A percentile compares a stretch with the other conserved stretches of the same genome.
These are phyloP conservation scores for Achaetomiella virescens DNA, from an alignment of 495 filamentous ascomycete genomes.

Conservation along the genomic window DNA sequence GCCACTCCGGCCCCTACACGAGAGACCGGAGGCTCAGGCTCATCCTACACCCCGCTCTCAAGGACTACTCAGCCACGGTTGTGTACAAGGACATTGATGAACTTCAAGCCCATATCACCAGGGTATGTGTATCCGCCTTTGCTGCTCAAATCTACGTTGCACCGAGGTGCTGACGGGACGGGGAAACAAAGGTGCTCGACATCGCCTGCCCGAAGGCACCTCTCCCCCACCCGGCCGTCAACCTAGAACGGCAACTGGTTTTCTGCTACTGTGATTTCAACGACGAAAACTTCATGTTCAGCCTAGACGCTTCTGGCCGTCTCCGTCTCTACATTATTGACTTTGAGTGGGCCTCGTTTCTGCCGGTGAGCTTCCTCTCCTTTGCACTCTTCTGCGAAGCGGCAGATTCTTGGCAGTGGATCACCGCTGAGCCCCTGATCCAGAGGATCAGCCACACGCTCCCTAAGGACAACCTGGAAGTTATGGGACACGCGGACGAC, in stretches of 20 bases:
- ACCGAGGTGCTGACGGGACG: too few relatives aligned
- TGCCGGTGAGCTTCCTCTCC: neutral
- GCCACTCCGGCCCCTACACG: neutral
- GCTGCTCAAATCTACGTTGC: too few relatives aligned
- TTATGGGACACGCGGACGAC: too few relatives aligned
- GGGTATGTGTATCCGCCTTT: too few relatives aligned
- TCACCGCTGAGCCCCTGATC: neutral
- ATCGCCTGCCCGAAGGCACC: too few relatives aligned
- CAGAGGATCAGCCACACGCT: neutral
- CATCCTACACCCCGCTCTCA: neutral
- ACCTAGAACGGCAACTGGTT: neutral
- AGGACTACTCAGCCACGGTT: neutral
- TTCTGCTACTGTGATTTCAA: neutral
- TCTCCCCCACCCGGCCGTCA: too few relatives aligned
- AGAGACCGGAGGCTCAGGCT: neutral
- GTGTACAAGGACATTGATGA: neutral
- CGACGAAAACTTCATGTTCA: conserved; percentile 3
- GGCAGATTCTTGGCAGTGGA: too few relatives aligned
- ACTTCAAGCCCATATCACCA: neutral
- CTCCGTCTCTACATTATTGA: neutral
- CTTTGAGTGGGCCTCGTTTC: conserved; percentile 3
- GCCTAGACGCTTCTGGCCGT: neutral
- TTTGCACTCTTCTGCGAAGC: neutral
- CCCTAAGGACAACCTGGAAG: too few relatives aligned
- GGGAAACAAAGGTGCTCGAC: too few relatives aligned